Conservation (phyloP, 2,329 filamentous ascomycete genomes). For the Rutstroemia sp. region DNA sequence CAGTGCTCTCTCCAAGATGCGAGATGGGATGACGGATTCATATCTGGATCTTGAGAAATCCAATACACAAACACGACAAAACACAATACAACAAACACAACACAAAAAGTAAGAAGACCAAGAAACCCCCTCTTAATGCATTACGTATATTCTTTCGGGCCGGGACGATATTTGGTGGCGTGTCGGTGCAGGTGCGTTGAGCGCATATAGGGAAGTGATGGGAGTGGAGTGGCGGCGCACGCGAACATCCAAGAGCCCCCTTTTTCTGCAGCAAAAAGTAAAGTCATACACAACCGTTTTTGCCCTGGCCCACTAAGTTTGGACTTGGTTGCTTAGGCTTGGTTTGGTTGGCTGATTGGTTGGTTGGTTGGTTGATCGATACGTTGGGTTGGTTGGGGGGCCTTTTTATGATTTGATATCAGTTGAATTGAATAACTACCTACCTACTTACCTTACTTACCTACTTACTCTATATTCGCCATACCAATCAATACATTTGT, state of each 20-base stretch:
- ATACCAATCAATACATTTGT: not conserved
- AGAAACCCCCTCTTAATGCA: not conserved
- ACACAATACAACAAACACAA: not conserved
- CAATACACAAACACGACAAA: not conserved
- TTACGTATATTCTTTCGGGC: not conserved
- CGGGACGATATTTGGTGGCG: not conserved
- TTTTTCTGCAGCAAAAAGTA: no score
- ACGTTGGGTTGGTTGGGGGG: not conserved
- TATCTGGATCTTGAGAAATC: not conserved
- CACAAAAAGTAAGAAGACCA: not conserved
- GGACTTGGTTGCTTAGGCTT: not conserved
- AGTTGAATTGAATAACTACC: not conserved
- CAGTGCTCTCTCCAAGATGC: no score
- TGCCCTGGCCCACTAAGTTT: not conserved
- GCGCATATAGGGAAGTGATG: no score
- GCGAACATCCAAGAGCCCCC: no score
- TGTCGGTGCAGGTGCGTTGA: not conserved
- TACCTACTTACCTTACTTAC: not conserved
- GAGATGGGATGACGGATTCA: not conserved
- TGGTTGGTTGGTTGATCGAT: not conserved
- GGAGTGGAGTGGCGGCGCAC: no score
- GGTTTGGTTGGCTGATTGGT: not conserved
- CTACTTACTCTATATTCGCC: not conserved
- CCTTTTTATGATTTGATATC: not conserved
- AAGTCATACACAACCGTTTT: not conserved